phyloP scores from a whole-genome alignment of 495 filamentous ascomycete genomes.

The Neurospora cerealis region DNA sequence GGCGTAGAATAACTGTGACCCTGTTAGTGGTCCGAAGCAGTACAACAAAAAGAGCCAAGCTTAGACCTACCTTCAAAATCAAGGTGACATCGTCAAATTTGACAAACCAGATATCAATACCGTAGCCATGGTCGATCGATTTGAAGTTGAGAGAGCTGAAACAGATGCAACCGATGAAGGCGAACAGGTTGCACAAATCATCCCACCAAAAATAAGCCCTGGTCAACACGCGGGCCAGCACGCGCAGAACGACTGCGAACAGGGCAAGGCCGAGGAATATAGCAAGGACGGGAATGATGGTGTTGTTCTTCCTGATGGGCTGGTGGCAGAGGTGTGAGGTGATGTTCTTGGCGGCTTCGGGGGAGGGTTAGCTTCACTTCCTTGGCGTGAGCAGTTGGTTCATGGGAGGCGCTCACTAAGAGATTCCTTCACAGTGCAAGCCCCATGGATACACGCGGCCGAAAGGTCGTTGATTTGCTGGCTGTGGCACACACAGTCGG shows the following conservation, averaged over 20 bases:
- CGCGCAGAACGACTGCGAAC: constrained; percentile 15
- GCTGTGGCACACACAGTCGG: constrained; percentile 15
- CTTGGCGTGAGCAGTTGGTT: not conserved
- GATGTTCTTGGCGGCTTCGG: constrained; percentile 13
- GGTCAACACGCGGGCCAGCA: constrained; percentile 18
- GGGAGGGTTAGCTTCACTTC: not conserved
- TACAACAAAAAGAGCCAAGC: not conserved
- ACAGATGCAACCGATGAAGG: constrained; percentile 11
- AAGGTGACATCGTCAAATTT: constrained; percentile 35
- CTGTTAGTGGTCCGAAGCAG: not conserved
- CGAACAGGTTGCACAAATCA: constrained; percentile 20
- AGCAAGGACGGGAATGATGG: constrained; percentile 7
- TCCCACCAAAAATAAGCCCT: constrained; percentile 27
- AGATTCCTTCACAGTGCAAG: constrained; percentile 12
- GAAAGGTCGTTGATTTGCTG: not conserved
- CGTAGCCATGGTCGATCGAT: constrained; percentile 33
- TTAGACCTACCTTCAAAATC: constrained; percentile 7
- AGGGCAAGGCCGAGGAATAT: constrained; percentile 15
- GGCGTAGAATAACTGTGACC: constrained; percentile 11
- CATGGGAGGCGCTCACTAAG: constrained; percentile 6
- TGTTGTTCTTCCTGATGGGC: not conserved
- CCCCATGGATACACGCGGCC: constrained; percentile 4
- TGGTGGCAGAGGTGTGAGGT: constrained; percentile 9
- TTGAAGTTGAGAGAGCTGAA: constrained; percentile 9
- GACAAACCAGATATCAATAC: constrained; percentile 39